Evolutionary conservation across 305 asterid genomes (phyloP).

Genomic region (Fraxinus sp.): DNA sequence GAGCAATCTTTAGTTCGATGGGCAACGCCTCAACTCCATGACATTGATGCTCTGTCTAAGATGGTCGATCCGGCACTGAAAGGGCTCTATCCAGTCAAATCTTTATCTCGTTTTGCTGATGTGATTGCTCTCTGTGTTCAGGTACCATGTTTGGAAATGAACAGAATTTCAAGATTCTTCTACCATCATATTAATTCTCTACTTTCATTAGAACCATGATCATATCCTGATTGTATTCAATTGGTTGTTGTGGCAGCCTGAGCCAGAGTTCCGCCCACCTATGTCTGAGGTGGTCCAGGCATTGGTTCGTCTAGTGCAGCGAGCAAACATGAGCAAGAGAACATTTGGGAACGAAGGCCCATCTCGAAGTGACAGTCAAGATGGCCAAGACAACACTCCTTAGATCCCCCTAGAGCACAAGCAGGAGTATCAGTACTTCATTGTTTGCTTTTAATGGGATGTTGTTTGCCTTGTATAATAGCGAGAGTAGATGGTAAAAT

Average conservation of each 20-base stretch:
- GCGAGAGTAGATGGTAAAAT: constrained; percentile 34
- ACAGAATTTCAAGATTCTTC: not conserved
- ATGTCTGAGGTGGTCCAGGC: constrained; percentile 98
- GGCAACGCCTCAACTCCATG: constrained; percentile 85
- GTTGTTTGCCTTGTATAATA: constrained; percentile 34
- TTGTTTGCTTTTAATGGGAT: not conserved
- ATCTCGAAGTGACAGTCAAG: constrained; percentile 47
- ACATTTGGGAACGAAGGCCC: constrained; percentile 70
- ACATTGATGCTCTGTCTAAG: constrained; percentile 73
- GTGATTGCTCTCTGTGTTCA: constrained; percentile 78
- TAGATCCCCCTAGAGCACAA: constrained; percentile 18
- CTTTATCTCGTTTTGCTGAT: constrained; percentile 77
- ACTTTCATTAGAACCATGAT: not conserved
- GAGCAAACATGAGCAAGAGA: constrained; percentile 98
- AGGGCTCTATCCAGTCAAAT: constrained; percentile 71
- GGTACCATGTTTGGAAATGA: constrained; percentile 32
- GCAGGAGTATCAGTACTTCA: not conserved
- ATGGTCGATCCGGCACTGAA: constrained; percentile 81
- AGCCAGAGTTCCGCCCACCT: constrained; percentile 99
- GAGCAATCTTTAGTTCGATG: constrained; percentile 79
- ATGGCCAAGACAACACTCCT: constrained; percentile 53
- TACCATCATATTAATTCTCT: not conserved
- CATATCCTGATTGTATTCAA: not conserved
- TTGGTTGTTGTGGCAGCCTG: constrained; percentile 55
- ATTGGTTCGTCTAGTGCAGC: constrained; percentile 88